Percentiles rank a stretch among this genome's conserved stretches.
phyloP scores from a whole-genome alignment of 176 grass and related monocot genomes.

The Avena atlantica region DNA sequence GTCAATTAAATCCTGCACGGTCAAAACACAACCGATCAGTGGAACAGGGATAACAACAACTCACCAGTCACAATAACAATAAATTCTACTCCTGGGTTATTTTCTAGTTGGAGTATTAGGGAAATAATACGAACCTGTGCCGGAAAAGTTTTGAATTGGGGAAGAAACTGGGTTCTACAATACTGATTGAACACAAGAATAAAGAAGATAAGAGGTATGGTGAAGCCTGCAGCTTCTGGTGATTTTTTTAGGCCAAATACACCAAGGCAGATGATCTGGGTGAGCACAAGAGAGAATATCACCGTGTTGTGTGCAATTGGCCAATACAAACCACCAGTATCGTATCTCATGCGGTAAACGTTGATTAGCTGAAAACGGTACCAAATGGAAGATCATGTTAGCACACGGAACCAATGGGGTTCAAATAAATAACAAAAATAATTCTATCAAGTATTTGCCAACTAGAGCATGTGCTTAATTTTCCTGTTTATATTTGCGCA shows the following conservation, averaged over 20 bases:
- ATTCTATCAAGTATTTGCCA: not conserved
- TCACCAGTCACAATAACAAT: slow-evolving; percentile 1
- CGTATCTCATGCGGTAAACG: slow-evolving; percentile 80
- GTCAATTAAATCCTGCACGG: slow-evolving; percentile 73
- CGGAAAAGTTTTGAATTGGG: slow-evolving; percentile 68
- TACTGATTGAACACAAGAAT: slow-evolving; percentile 91
- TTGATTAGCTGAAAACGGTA: slow-evolving; percentile 69
- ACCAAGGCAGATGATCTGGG: slow-evolving; percentile 86
- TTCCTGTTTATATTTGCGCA: not conserved
- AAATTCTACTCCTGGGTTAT: not conserved
- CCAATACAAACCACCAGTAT: slow-evolving; percentile 87
- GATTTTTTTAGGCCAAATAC: slow-evolving; percentile 86
- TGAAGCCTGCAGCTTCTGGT: slow-evolving; percentile 69
- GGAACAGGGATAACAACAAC: not conserved
- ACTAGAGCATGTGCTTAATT: not conserved
- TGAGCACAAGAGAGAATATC: slow-evolving; percentile 90
- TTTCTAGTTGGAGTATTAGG: not conserved
- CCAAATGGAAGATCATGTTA: slow-evolving; percentile 12
- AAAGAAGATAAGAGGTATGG: slow-evolving; percentile 70
- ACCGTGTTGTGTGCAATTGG: slow-evolving; percentile 81
- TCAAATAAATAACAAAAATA: slow-evolving; percentile 12
- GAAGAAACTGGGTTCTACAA: slow-evolving; percentile 79
- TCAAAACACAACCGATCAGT: slow-evolving; percentile 8
- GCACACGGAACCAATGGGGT: not conserved
- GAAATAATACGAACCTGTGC: slow-evolving; percentile 63